Evolutionary conservation across 768 basidiomycete genomes (phyloP), one percentile per base, ranked within the genome.

Genomic region (Lentinus tigrinus): DNA sequence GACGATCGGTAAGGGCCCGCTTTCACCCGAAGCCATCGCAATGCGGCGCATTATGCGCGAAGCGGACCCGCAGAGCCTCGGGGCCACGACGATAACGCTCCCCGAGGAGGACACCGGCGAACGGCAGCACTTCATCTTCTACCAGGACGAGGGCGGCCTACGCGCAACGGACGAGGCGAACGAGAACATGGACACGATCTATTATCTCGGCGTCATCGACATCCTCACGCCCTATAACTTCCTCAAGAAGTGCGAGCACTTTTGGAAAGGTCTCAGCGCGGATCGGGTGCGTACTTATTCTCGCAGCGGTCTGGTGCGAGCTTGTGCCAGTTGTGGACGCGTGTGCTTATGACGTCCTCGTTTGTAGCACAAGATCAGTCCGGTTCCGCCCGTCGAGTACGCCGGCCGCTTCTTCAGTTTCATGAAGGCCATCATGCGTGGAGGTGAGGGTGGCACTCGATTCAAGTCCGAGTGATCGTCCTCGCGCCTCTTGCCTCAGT

Each of bases 191-290:
- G 87, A 89, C 62, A 84, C 84, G 47, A 89, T 97, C 54, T 97
- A 96, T 72, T 98, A 98, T 72, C 78, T 98, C 9, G 96, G 97
- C 23, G 83, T 99, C 53, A 99, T 99, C 67, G 97, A 99, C 73
- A 98, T 98, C 63, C 75, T 95, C 58, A 98, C 97, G 24, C 96
- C 95, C 2, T 99, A 93, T 71, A 83, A 79, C 19, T 63, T 71
- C 19, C 64, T 81, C 59, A 99, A 99, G 80, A 85, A 84, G 70
- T 54, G 88, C 19, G 97, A 99, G 73, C 88, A 92, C 72, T 77
- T 93, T 56, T 98, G 93, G 92, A 96, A 97, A 75, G 92, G 94
- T 26, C 72, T 97, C 65, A 81, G 80, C 11, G 88, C 89, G 34
- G 95, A 97, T 77, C 75, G 89, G 65, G 95, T 97, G 65, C 70